Conservation (phyloP, 2,329 filamentous ascomycete genomes). For the Exophiala sp. region DNA sequence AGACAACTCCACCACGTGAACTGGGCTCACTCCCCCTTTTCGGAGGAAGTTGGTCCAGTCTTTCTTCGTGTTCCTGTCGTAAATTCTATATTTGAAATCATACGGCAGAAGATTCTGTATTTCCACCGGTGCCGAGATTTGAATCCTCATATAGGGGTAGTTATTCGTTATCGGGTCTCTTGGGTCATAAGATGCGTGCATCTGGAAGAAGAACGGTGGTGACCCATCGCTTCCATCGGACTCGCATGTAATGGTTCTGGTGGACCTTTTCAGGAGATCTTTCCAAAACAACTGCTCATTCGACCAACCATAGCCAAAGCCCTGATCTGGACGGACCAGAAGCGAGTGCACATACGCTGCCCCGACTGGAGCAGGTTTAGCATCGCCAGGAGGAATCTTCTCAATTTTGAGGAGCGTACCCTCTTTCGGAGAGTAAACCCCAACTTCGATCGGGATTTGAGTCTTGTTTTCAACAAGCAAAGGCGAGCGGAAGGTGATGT, state of each 20-base stretch:
- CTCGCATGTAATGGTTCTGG: constrained; percentile 79
- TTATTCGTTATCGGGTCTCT: constrained; percentile 74
- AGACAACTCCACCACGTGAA: constrained; percentile 93
- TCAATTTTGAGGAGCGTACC: constrained; percentile 94
- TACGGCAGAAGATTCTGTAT: constrained; percentile 92
- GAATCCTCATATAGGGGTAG: constrained; percentile 92
- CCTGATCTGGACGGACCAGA: constrained; percentile 83
- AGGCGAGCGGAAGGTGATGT: constrained; percentile 90
- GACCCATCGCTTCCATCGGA: constrained; percentile 72
- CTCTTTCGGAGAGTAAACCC: constrained; percentile 79
- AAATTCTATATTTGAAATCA: constrained; percentile 98
- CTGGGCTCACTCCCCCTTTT: constrained; percentile 92
- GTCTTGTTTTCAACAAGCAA: constrained; percentile 92
- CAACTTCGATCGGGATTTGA: constrained; percentile 89
- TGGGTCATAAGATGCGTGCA: constrained; percentile 78
- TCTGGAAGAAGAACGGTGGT: constrained; percentile 91
- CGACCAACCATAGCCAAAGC: constrained; percentile 95
- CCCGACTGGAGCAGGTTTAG: constrained; percentile 82
- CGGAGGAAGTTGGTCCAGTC: constrained; percentile 98
- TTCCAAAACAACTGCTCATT: constrained; percentile 86
- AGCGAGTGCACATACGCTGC: constrained; percentile 85
- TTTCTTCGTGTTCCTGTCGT: constrained; percentile 96
- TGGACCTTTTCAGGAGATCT: constrained; percentile 77
- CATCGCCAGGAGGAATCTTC: constrained; percentile 89
- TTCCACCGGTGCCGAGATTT: constrained; percentile 85